A percentile compares a stretch with the other conserved stretches of the same genome.
phyloP scores from a whole-genome alignment of 176 grass and related monocot genomes.

The Thinopyrum elongatum region DNA sequence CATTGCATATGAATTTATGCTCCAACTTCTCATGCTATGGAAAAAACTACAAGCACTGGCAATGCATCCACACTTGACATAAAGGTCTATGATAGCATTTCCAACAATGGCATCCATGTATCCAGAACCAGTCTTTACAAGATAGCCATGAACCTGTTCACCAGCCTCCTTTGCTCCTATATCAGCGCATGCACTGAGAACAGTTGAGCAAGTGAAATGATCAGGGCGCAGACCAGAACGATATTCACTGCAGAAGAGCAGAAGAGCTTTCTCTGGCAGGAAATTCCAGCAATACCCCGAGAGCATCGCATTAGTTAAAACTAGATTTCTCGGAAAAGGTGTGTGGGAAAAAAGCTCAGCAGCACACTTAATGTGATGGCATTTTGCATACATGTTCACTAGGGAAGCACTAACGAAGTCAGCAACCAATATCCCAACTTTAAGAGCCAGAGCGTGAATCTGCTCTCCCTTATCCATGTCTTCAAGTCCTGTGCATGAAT shows the following conservation, averaged over 20 bases:
- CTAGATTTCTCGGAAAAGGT: slow-evolving; percentile 40
- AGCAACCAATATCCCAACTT: slow-evolving; percentile 56
- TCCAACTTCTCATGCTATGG: slow-evolving; percentile 72
- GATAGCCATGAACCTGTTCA: slow-evolving; percentile 74
- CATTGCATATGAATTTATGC: slow-evolving; percentile 79
- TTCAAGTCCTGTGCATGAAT: slow-evolving; percentile 62
- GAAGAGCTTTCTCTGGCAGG: slow-evolving; percentile 64
- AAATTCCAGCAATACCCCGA: slow-evolving; percentile 79
- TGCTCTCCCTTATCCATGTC: slow-evolving; percentile 66
- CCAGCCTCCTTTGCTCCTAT: slow-evolving; percentile 58
- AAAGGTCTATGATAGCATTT: slow-evolving; percentile 84
- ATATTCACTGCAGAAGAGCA: slow-evolving; percentile 67
- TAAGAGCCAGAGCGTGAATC: slow-evolving; percentile 73
- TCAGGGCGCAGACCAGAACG: slow-evolving; percentile 60
- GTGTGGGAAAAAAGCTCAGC: slow-evolving; percentile 50
- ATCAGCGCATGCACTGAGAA: slow-evolving; percentile 79
- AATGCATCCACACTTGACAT: slow-evolving; percentile 77
- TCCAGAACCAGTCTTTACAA: slow-evolving; percentile 73
- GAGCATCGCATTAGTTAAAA: slow-evolving; percentile 72
- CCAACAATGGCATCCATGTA: slow-evolving; percentile 63
- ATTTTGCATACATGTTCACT: slow-evolving; percentile 93
- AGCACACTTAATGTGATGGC: slow-evolving; percentile 46
- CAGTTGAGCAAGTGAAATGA: slow-evolving; percentile 71
- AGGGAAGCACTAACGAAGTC: slow-evolving; percentile 75
- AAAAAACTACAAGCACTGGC: slow-evolving; percentile 79